phyloP scores from a whole-genome alignment of 1,284 basidiomycete species.

The Taiwanofungus camphoratus region DNA sequence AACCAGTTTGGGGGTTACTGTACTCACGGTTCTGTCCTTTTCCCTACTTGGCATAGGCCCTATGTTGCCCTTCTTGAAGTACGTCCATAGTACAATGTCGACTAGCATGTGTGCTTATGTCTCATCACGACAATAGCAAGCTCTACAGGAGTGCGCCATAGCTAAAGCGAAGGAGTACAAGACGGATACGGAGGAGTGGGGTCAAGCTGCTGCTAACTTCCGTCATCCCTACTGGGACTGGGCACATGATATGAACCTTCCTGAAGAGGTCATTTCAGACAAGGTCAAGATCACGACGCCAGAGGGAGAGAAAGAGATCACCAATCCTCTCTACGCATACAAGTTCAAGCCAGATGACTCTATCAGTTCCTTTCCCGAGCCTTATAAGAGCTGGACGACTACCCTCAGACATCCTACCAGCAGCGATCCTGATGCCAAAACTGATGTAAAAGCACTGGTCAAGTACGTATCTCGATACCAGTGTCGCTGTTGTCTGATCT shows the following conservation, averaged over 20 bases:
- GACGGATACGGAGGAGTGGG: slow-evolving; percentile 39
- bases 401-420: too few species aligned
- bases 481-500: too few species aligned
- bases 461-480: too few species aligned
- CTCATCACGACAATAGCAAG: too few species aligned
- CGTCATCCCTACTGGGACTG: slow-evolving; percentile 50
- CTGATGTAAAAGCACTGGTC: too few species aligned
- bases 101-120: neutral
- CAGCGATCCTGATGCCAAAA: too few species aligned
- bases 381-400: too few species aligned
- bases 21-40: slow-evolving; percentile 42
- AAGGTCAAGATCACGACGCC: slow-evolving; percentile 36
- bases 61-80: slow-evolving; percentile 49
- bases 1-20: slow-evolving; percentile 42
- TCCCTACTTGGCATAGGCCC: slow-evolving; percentile 50
- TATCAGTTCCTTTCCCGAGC: slow-evolving; percentile 38
- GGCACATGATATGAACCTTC: slow-evolving; percentile 35
- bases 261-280: slow-evolving; percentile 34
- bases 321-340: slow-evolving; percentile 41
- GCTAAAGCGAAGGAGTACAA: too few species aligned
- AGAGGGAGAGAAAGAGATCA: slow-evolving; percentile 32
- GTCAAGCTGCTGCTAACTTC: slow-evolving; percentile 33
- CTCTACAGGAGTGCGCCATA: too few species aligned
- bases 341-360: too few species aligned
- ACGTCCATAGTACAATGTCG: slow-evolving; percentile 8